These are phyloP conservation scores for Teratosphaeria viscida DNA, from an alignment of 2,329 filamentous ascomycete genomes.

Conservation along the genomic window DNA sequence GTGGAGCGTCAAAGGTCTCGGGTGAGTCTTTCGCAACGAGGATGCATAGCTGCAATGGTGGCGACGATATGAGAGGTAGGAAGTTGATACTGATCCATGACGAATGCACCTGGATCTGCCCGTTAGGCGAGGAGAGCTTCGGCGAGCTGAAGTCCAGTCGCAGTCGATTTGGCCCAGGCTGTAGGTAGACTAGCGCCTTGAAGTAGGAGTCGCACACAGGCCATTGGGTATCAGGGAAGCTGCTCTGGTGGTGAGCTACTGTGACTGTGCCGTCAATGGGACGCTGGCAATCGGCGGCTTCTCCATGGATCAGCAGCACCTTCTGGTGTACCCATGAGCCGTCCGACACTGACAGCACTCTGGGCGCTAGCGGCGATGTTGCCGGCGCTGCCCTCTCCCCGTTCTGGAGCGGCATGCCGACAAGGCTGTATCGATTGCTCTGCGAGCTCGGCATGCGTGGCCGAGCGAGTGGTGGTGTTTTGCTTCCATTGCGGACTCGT, in stretches of 20 bases:
- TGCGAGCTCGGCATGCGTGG: constrained; percentile 20
- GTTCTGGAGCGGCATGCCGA: constrained; percentile 14
- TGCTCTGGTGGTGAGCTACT: constrained; percentile 72
- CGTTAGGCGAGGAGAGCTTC: constrained; percentile 61
- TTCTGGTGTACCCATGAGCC: constrained; percentile 91
- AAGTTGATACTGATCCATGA: constrained; percentile 78
- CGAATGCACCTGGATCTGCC: constrained; percentile 60
- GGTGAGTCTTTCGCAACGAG: constrained; percentile 81
- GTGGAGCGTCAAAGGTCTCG: constrained; percentile 71
- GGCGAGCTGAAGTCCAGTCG: constrained; percentile 78
- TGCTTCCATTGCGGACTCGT: constrained; percentile 34
- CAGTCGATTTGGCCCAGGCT: constrained; percentile 78
- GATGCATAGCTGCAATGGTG: constrained; percentile 82
- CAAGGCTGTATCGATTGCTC: constrained; percentile 51
- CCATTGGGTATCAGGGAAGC: constrained; percentile 74
- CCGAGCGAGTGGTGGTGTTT: constrained; percentile 29
- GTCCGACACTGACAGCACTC: constrained; percentile 67
- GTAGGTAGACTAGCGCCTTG: constrained; percentile 83
- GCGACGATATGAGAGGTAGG: constrained; percentile 64
- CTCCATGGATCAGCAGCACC: constrained; percentile 68
- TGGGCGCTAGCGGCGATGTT: constrained; percentile 70
- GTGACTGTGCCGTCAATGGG: constrained; percentile 69
- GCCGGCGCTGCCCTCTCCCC: constrained; percentile 15
- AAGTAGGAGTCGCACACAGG: constrained; percentile 83
- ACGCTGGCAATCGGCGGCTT: constrained; percentile 63